A percentile compares a stretch with the other conserved stretches of the same genome.
Evolutionary conservation across 306 rosid species (phyloP).

Genomic region (Astragalus glycyphyllos): DNA sequence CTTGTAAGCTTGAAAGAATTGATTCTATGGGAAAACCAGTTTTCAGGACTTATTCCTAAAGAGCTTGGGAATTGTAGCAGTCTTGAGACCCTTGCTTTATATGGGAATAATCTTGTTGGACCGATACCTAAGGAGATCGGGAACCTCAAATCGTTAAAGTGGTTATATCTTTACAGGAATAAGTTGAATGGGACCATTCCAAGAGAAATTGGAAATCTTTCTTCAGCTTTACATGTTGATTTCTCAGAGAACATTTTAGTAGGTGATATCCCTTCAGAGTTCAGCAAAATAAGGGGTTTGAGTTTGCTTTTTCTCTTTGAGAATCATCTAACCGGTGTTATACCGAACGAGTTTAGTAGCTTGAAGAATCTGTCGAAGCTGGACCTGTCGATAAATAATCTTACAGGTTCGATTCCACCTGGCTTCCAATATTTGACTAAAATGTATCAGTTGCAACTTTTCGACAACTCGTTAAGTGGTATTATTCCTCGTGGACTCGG

Average conservation of each 20-base stretch:
- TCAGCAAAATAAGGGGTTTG: constrained; percentile 70
- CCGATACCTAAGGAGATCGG: constrained; percentile 76
- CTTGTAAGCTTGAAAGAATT: constrained; percentile 64
- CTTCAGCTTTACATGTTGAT: constrained; percentile 67
- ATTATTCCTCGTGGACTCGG: constrained; percentile 78
- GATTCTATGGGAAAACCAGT: constrained; percentile 69
- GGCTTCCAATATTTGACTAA: constrained; percentile 69
- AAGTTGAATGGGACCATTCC: constrained; percentile 92
- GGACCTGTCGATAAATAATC: constrained; percentile 88
- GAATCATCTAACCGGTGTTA: constrained; percentile 84
- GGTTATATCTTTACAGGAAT: constrained; percentile 79
- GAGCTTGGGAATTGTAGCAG: constrained; percentile 81
- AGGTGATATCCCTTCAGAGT: constrained; percentile 78
- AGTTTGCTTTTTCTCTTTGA: constrained; percentile 81
- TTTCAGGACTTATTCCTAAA: constrained; percentile 80
- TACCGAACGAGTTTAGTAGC: constrained; percentile 71
- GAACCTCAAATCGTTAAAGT: constrained; percentile 67
- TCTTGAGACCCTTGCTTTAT: constrained; percentile 77
- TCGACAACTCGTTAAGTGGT: constrained; percentile 77
- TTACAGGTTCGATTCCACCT: constrained; percentile 73
- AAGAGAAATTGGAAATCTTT: constrained; percentile 89
- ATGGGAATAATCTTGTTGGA: constrained; percentile 74
- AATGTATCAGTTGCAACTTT: constrained; percentile 83
- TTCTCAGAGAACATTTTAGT: constrained; percentile 79
- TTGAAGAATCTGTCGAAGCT: constrained; percentile 71